Percentiles rank a stretch among this genome's conserved stretches.
Evolutionary conservation across 768 basidiomycete genomes (phyloP).

Genomic region (Suillus decipiens): DNA sequence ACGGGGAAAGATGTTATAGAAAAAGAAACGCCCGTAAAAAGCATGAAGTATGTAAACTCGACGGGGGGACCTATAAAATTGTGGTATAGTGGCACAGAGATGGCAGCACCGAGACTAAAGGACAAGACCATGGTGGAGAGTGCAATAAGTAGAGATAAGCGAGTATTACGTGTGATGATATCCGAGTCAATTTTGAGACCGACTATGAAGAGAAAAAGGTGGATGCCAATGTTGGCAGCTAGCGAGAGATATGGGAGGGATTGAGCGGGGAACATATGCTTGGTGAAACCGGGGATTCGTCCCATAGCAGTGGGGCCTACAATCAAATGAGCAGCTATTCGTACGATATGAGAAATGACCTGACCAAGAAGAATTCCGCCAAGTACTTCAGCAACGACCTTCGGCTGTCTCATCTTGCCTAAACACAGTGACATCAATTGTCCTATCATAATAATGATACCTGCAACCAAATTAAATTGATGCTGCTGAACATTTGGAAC

Average conservation of each 20-base stretch:
- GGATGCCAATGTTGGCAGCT: conserved; percentile 85
- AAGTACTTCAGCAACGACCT: conserved; percentile 80
- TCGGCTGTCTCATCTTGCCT: conserved; percentile 80
- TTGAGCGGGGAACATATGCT: conserved; percentile 75
- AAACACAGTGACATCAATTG: conserved; percentile 71
- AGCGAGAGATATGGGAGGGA: conserved; percentile 81
- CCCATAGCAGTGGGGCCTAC: conserved; percentile 59
- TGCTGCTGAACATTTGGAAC: conserved; percentile 3
- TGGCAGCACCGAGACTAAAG: conserved; percentile 82
- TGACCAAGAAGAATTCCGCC: conserved; percentile 85
- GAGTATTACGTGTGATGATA: conserved; percentile 76
- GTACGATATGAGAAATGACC: conserved; percentile 3
- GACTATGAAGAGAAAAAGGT: conserved; percentile 89
- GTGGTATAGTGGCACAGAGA: conserved; percentile 73
- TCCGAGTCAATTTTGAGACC: conserved; percentile 89
- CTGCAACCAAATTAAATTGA: conserved; percentile 33
- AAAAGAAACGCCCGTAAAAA: conserved; percentile 91
- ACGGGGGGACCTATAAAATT: conserved; percentile 62
- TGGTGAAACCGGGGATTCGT: conserved; percentile 87
- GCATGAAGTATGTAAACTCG: conserved; percentile 85
- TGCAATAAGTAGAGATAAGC: conserved; percentile 66
- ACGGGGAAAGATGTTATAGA: conserved; percentile 89
- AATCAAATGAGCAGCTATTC: conserved; percentile 40
- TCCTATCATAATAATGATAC: conserved; percentile 81
- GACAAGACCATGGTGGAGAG: conserved; percentile 83